phyloP scores from a whole-genome alignment of 2,329 filamentous ascomycete species.

The Stagonosporopsis chrysanthemi region DNA sequence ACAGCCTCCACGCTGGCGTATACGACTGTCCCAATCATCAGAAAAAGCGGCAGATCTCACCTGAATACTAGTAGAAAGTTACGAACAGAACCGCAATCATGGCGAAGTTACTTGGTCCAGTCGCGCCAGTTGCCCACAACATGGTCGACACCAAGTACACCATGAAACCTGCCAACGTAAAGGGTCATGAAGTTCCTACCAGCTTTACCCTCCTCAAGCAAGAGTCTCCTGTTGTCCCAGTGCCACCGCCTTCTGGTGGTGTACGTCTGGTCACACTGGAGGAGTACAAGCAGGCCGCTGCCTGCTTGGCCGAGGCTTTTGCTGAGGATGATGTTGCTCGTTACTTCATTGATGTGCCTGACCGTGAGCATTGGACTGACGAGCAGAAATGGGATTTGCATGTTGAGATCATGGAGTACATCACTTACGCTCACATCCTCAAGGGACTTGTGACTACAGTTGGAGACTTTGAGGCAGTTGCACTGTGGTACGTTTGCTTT shows the following conservation, averaged over 20 bases:
- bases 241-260: constrained; percentile 51
- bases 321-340: constrained; percentile 74
- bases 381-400: constrained; percentile 79
- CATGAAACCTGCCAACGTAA: constrained; percentile 46
- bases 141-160: constrained; percentile 48
- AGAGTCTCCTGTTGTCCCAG: constrained; percentile 23
- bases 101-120: constrained; percentile 50
- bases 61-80: constrained; percentile 54
- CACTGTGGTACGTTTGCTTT: constrained; percentile 72
- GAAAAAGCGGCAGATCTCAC: constrained; percentile 58
- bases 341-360: constrained; percentile 77
- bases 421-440: constrained; percentile 76
- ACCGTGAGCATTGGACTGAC: constrained; percentile 67
- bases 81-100: constrained; percentile 54
- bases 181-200: constrained; percentile 41
- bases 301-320: constrained; percentile 79
- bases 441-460: constrained; percentile 77
- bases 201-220: constrained; percentile 43
- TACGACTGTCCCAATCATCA: constrained; percentile 50
- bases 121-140: constrained; percentile 40
- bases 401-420: constrained; percentile 77
- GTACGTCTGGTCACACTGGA: constrained; percentile 70
- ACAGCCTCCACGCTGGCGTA: constrained; percentile 52
- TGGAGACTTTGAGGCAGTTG: constrained; percentile 79
- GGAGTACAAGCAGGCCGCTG: constrained; percentile 75